Base-by-base conservation (phyloP, 805 yeast genomes). In the Pichia nanzhaoensis region DNA sequence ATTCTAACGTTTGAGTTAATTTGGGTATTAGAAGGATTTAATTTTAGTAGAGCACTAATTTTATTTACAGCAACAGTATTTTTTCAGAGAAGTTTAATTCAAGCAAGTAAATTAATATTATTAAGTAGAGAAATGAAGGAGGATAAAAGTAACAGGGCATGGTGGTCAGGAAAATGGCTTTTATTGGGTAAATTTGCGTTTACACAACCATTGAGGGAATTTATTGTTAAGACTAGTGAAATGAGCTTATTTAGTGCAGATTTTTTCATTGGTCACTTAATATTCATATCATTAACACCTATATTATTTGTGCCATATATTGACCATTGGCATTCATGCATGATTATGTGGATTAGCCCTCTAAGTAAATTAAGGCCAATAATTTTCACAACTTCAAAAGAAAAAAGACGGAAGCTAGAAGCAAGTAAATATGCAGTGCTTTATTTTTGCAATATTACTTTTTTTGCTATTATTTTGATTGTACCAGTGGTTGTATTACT, bases 141-240 rank as follows among this genome's bases (percentile, higher is more conserved):
- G 20, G 73, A 71, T 49, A 52, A 55, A 36, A 53, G 71, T 1
- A 73, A 75, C 47, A 48, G 64, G 33, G 71, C 76, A 0, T 75
- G 79, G 78, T 75, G 79, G 78, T 68, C 77, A 1, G 80, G 79
- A 0, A 66, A 63, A 40, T 75, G 79, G 79, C 49, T 65, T 18
- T 54, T 52, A 3, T 57, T 64, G 21, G 70, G 67, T 3, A 59
- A 64, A 57, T 53, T 59, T 20, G 54, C 56, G 2, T 35, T 60
- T 20, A 68, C 75, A 0, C 78, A 74, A 52, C 75, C 75, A 2
- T 30, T 69, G 22, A 53, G 80, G 36, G 80, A 75, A 50, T 62
- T 67, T 35, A 38, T 68, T 10, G 75, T 74, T 5, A 75, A 75
- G 47, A 56, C 64, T 5, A 59, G 65, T 20, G 80, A 75, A 49